A percentile compares a stretch with the other conserved stretches of the same genome.
Conservation (phyloP, 495 filamentous ascomycete species). For the Tuber calosporum region DNA sequence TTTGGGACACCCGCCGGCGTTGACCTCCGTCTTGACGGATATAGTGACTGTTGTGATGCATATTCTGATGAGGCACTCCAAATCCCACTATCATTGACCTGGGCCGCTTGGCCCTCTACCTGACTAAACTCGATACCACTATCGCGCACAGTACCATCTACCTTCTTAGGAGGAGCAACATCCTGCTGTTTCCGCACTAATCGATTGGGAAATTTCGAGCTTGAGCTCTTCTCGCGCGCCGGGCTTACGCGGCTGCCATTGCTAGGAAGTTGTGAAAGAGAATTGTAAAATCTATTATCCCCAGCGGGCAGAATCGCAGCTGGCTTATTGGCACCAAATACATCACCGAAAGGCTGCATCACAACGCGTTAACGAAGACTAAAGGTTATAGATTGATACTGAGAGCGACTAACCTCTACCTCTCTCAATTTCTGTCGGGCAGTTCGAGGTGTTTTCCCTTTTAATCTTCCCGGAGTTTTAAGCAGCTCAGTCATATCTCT, state of each 20-base stretch:
- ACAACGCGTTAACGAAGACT: constrained; percentile 19
- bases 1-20: constrained; percentile 7
- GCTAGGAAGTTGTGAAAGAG: constrained; percentile 24
- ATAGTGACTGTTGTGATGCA: constrained; percentile 20
- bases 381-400: not conserved
- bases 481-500: constrained; percentile 87
- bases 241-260: constrained; percentile 11
- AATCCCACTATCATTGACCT: constrained; percentile 31
- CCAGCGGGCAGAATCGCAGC: constrained; percentile 46
- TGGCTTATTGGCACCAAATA: constrained; percentile 59
- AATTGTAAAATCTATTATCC: constrained; percentile 46
- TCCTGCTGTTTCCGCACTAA: constrained; percentile 26
- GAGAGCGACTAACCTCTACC: constrained; percentile 1
- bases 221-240: constrained; percentile 7
- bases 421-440: constrained; percentile 53
- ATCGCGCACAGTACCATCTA: constrained; percentile 16
- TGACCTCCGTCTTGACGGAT: constrained; percentile 17
- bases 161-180: constrained; percentile 11
- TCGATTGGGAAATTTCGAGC: constrained; percentile 27
- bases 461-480: constrained; percentile 90
- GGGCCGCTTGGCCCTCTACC: constrained; percentile 9
- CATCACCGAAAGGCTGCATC: constrained; percentile 68
- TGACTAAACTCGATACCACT: constrained; percentile 15
- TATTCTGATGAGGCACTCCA: constrained; percentile 32
- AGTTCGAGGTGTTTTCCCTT: constrained; percentile 87